phyloP scores from a whole-genome alignment of 257 asterid species.

The Plantago elongata region DNA sequence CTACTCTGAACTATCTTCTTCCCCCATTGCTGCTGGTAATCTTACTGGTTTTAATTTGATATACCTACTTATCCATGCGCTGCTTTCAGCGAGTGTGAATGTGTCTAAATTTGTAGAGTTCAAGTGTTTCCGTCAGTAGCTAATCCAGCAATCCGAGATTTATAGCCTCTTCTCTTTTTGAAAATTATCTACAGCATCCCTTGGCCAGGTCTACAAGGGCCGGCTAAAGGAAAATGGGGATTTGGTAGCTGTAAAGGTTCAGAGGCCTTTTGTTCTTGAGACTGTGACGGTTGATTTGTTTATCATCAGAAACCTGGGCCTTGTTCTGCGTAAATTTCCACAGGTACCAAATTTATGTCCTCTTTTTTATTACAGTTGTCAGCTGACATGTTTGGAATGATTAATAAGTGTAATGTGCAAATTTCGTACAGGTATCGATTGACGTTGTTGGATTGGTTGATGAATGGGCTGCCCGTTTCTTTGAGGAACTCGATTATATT shows the following conservation, averaged over 20 bases:
- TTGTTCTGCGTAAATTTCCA: constrained; percentile 87
- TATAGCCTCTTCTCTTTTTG: constrained; percentile 19
- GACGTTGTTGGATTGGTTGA: constrained; percentile 98
- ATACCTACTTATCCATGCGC: background rate
- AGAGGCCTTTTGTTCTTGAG: constrained; percentile 99
- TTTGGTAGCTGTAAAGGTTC: constrained; percentile 95
- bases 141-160: constrained; percentile 20
- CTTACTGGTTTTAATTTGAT: constrained; percentile 22
- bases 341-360: constrained; percentile 46
- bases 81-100: background rate
- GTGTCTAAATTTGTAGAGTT: constrained; percentile 4
- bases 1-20: constrained; percentile 91
- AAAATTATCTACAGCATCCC: constrained; percentile 71
- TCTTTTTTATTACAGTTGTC: constrained; percentile 17
- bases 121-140: background rate
- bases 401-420: background rate
- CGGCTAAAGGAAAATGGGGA: constrained; percentile 93
- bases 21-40: constrained; percentile 99
- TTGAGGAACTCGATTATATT: constrained; percentile 96
- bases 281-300: constrained; percentile 91
- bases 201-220: constrained; percentile 98
- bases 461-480: constrained; percentile 99
- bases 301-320: constrained; percentile 81
- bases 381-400: constrained; percentile 4
- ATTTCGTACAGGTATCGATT: constrained; percentile 54